Conservation (phyloP, 805 yeast genomes). For the Saccharomycopsis amapae region DNA sequence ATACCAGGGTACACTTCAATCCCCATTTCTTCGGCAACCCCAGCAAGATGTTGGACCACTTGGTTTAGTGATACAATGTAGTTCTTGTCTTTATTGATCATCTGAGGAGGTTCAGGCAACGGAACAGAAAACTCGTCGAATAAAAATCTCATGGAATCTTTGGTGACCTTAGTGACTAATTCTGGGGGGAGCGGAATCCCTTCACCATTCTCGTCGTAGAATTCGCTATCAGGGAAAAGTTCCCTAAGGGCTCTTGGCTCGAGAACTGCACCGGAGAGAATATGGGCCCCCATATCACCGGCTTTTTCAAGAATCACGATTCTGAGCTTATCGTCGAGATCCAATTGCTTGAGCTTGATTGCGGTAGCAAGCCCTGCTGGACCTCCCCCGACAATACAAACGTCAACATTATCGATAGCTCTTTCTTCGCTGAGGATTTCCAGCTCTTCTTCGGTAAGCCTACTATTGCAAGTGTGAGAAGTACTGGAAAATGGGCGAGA, state of each 20-base stretch:
- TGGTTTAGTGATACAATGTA: conserved; percentile 78
- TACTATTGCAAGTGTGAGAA: background rate
- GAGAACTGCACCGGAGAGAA: conserved; percentile 86
- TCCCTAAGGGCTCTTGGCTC: conserved; percentile 88
- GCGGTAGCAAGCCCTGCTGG: conserved; percentile 97
- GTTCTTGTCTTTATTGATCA: conserved; percentile 74
- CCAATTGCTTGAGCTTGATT: conserved; percentile 79
- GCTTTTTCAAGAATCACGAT: conserved; percentile 91
- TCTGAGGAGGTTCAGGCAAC: conserved; percentile 89
- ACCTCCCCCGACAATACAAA: conserved; percentile 95
- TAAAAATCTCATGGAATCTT: conserved; percentile 67
- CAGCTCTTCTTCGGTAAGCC: background rate
- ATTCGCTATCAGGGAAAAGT: conserved; percentile 64
- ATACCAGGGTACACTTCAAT: conserved; percentile 92
- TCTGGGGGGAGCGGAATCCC: conserved; percentile 77
- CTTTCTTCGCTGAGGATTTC: conserved; percentile 6
- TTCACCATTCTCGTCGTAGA: conserved; percentile 37
- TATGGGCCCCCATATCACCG: conserved; percentile 88
- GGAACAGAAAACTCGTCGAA: conserved; percentile 55
- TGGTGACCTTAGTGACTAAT: conserved; percentile 63
- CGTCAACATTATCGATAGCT: conserved; percentile 69
- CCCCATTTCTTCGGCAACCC: conserved; percentile 86
- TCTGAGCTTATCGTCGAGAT: conserved; percentile 63
- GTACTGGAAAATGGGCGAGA: background rate
- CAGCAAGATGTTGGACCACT: conserved; percentile 76